Conservation (phyloP, 1,139 yeast species). For the Magnusiomyces ingens region DNA sequence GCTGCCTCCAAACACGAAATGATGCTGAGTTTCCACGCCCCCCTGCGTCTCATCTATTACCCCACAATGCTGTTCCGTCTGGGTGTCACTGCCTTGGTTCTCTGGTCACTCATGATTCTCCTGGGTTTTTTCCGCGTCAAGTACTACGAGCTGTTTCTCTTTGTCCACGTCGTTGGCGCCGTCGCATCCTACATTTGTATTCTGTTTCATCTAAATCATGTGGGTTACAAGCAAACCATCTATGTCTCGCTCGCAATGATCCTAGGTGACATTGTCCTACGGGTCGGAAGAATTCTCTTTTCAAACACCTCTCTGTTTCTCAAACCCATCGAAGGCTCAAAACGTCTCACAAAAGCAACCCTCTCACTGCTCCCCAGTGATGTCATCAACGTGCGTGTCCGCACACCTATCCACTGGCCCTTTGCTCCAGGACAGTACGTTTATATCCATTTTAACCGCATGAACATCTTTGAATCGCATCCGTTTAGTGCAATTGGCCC, state of each 20-base stretch:
- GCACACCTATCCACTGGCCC: slow-evolving; percentile 37
- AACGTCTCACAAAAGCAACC: slow-evolving; percentile 33
- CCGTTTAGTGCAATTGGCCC: slow-evolving; percentile 54
- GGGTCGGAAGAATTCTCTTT: slow-evolving; percentile 35
- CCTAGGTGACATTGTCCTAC: slow-evolving; percentile 38
- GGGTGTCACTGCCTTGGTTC: slow-evolving; percentile 52
- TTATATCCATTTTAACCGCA: slow-evolving; percentile 46
- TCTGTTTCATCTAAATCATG: slow-evolving; percentile 43
- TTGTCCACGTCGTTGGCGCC: slow-evolving; percentile 40
- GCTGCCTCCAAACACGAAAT: slow-evolving; percentile 33
- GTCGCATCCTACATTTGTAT: slow-evolving; percentile 41
- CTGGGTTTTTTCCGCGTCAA: slow-evolving; percentile 45
- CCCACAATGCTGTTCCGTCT: slow-evolving; percentile 37
- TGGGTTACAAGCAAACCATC: slow-evolving; percentile 43
- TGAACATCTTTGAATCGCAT: slow-evolving; percentile 47
- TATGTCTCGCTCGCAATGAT: slow-evolving; percentile 38
- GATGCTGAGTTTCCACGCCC: slow-evolving; percentile 13
- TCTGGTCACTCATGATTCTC: slow-evolving; percentile 42
- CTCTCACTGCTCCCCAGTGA: slow-evolving; percentile 32
- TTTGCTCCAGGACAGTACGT: slow-evolving; percentile 59
- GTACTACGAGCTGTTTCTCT: slow-evolving; percentile 44
- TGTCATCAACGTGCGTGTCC: slow-evolving; percentile 27
- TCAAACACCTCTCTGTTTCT: slow-evolving; percentile 37
- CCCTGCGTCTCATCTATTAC: slow-evolving; percentile 25
- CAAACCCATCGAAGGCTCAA: slow-evolving; percentile 27